Conservation (phyloP, 768 basidiomycete genomes). For the Serendipita vermifera region DNA sequence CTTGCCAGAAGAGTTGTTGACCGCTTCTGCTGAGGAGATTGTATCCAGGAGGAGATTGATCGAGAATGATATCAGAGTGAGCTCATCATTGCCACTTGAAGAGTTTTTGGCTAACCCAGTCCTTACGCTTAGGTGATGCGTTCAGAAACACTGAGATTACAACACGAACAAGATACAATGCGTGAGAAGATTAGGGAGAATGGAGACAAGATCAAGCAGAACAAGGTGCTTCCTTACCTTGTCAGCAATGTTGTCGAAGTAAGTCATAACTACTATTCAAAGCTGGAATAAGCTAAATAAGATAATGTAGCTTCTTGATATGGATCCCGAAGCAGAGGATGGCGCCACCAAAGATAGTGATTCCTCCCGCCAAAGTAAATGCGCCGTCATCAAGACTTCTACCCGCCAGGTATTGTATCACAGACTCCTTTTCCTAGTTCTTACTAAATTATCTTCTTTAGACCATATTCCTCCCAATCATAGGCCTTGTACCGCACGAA, state of each 20-base stretch:
- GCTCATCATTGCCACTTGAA: constrained; percentile 14
- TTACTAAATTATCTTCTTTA: constrained; percentile 14
- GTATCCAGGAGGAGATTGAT: constrained; percentile 80
- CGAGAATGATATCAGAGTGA: constrained; percentile 91
- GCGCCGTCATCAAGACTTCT: constrained; percentile 97
- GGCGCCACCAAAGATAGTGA: constrained; percentile 94
- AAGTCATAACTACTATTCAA: constrained; percentile 18
- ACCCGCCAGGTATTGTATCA: constrained; percentile 63
- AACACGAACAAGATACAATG: constrained; percentile 93
- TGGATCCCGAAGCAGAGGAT: constrained; percentile 91
- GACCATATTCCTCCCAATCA: constrained; percentile 95
- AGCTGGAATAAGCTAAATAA: constrained; percentile 10
- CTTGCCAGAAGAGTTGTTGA: constrained; percentile 77
- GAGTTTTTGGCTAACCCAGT: not conserved
- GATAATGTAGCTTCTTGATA: constrained; percentile 63
- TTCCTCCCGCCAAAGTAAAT: constrained; percentile 94
- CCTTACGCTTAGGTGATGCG: constrained; percentile 66
- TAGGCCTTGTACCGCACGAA: constrained; percentile 91
- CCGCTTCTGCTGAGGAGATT: constrained; percentile 73
- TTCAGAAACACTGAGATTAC: constrained; percentile 80
- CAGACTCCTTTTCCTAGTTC: constrained; percentile 3
- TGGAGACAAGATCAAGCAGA: constrained; percentile 97
- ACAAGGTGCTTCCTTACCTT: constrained; percentile 95
- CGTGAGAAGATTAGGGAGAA: constrained; percentile 98
- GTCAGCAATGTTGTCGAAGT: constrained; percentile 98